Base-by-base conservation (phyloP, 2,329 filamentous ascomycete species). In the Penicillium sp. region DNA sequence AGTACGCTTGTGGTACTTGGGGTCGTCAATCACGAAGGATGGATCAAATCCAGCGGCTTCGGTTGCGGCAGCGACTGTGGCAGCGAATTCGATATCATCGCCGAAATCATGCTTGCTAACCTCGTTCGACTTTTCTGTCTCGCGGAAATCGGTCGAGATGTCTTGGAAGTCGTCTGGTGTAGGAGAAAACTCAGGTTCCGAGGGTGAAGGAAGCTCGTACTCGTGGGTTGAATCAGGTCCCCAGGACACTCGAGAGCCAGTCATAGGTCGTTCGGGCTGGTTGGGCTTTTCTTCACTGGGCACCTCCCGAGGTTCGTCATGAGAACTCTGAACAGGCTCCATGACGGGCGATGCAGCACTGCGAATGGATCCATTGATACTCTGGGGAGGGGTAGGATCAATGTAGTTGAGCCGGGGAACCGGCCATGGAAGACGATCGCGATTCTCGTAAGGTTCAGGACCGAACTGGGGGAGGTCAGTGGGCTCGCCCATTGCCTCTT, bases 41-140 rank as follows among this genome's bases (percentile, higher is more conserved):
- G 83, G 80, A 58, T 87, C 78, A 52, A 89, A 88, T 0, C 85
- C 85, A 37, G 81, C 79, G n/a, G 81, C 77, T 60, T 83, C 71
- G 40, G 87, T 73, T 1, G 82, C 84, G 39, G 84, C 86, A 47
- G 84, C 84, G 38, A 88, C 68, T 3, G 79, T 81, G 23, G 85
- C 85, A 6, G 82, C 80, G 55, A 89, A 88, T 42, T 82, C 81
- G 7, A 85, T 69, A 55, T 88, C 85, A 46, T 84, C 78, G 1
- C 72, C 78, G 58, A 86, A 89, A 8, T 77, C 40, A 8, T 42
- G 34, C 6, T 46, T 51, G 13, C 20, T 10, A 10, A 39, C 16
- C 38, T 42, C 35, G 32, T 47, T 48, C 3, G 36, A 23, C 26
- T 50, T 34, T 27, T 11, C 26, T 13, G 46, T 41, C n/a, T 54